phyloP scores from a whole-genome alignment of 108 stramenopile genomes.

The Heterococcus sp. region DNA sequence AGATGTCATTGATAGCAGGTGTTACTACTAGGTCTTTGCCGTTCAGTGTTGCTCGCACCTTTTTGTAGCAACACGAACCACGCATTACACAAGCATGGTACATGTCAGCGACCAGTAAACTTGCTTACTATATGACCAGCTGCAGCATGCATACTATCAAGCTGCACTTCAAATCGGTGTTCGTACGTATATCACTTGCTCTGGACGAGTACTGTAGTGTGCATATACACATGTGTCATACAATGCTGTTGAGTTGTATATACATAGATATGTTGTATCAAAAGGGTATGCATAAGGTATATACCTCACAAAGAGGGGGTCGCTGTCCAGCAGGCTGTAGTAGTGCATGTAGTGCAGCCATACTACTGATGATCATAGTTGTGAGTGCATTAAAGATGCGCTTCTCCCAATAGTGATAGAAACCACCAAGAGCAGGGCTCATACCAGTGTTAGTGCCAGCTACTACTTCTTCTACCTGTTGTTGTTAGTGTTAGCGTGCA shows the following conservation, averaged over 20 bases:
- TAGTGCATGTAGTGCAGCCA: conserved; percentile 62
- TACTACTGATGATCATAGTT: conserved; percentile 59
- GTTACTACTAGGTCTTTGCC: conserved; percentile 61
- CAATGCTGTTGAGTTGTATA: no score
- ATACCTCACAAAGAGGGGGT: conserved; percentile 53
- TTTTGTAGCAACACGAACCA: background rate
- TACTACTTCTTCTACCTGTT: conserved; percentile 61
- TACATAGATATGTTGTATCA: no score
- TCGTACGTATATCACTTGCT: no score
- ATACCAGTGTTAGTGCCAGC: conserved; percentile 56
- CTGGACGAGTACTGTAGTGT: no score
- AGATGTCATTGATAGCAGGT: conserved; percentile 58
- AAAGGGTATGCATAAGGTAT: no score
- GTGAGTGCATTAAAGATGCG: conserved; percentile 68
- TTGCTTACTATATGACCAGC: no score
- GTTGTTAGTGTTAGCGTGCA: no score
- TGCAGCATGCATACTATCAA: no score
- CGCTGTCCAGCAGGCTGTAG: conserved; percentile 34
- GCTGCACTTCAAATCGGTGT: no score
- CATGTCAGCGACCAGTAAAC: no score
- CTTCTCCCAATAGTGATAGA: conserved; percentile 71
- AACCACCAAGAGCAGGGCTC: conserved; percentile 50
- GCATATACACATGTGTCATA: no score
- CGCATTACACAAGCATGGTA: no score
- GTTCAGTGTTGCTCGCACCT: conserved; percentile 55